Evolutionary conservation across 1,284 basidiomycete species (phyloP), one percentile per base, ranked within the genome.

Genomic region (Polyporus tsugae): DNA sequence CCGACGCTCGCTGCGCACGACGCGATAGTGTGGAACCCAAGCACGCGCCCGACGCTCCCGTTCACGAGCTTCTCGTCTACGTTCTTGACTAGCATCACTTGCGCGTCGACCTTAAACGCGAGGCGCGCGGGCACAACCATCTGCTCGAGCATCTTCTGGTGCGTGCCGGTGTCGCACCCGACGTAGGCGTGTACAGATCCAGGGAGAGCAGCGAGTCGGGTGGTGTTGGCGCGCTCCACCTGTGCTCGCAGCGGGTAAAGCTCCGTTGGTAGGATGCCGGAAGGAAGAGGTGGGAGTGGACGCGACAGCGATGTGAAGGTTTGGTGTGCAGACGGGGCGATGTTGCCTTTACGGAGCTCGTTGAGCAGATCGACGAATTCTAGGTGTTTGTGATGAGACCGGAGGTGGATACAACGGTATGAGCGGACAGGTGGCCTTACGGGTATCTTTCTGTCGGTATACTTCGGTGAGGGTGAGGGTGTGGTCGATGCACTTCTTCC

Each of bases 351-450:
- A 17, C 96, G 90, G 89, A 97, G 94, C 77, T 95, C 91, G 76
- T 97, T 97, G 57, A 98, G 82, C 86, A 98, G 95, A 75, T 95
- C 87, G 64, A 98, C 89, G 73, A 98, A 97, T 63, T 84, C 95
- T 94, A 19, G n/a, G 2, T 9, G 19, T 49, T 44, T 6, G 38
- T 9, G 35, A 13, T 38, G 22, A 44, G 11, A 25, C 36, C 9
- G 2, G 36, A 15, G 17, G 15, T 9, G 17, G 2, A 2, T 33
- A 38, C 10, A 22, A 42, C 58, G 41, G 44, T 29, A 41, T 10
- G 52, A 33, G 15, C 29, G 13, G 29, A 29, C 15, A 55, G 52
- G 52, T 6, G 52, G 39, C 73, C 78, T 11, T 55, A 78, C 78
- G 73, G 36, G 67, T 75, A 67, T 93, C 91, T 59, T 85, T 88